A percentile compares a stretch with the other conserved stretches of the same genome.
Conservation (phyloP, 345 rosid species). For the Nasturtium officinale region DNA sequence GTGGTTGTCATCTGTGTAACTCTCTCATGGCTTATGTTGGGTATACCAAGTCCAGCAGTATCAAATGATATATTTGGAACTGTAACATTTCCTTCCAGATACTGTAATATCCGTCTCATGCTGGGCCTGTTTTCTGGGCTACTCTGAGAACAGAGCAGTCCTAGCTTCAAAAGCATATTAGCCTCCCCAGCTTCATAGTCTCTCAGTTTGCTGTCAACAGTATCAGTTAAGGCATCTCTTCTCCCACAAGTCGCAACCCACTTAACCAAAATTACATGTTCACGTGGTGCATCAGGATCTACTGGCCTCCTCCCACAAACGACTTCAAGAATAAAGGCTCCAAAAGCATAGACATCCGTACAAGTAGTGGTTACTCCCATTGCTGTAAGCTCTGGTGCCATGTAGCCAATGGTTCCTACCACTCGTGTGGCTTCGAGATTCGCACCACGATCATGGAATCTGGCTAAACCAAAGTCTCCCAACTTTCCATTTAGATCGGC, state of each 20-base stretch:
- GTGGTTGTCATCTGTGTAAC: conserved; percentile 25
- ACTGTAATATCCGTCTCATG: conserved; percentile 52
- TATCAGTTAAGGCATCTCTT: neutral
- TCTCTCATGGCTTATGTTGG: conserved; percentile 32
- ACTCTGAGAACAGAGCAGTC: conserved; percentile 67
- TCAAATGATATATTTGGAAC: conserved; percentile 22
- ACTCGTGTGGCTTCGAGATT: neutral
- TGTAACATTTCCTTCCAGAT: conserved; percentile 34
- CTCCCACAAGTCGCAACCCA: neutral
- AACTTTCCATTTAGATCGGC: conserved; percentile 39
- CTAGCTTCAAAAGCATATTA: conserved; percentile 51
- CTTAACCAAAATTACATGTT: neutral
- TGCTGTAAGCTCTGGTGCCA: conserved; percentile 44
- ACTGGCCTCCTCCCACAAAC: conserved; percentile 48
- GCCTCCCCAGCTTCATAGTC: neutral
- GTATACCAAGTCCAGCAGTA: conserved; percentile 36
- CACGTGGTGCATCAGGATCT: neutral
- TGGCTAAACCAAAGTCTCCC: conserved; percentile 48
- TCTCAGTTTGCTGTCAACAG: conserved; percentile 2
- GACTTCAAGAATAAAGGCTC: conserved; percentile 45
- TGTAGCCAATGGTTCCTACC: conserved; percentile 36
- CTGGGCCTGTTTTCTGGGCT: conserved; percentile 56
- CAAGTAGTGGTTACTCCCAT: conserved; percentile 39
- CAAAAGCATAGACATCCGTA: conserved; percentile 45
- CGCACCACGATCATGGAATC: conserved; percentile 36